A percentile compares a stretch with the other conserved stretches of the same genome.
Conservation (phyloP, 2,329 filamentous ascomycete species). For the Colletotrichum sublineola region DNA sequence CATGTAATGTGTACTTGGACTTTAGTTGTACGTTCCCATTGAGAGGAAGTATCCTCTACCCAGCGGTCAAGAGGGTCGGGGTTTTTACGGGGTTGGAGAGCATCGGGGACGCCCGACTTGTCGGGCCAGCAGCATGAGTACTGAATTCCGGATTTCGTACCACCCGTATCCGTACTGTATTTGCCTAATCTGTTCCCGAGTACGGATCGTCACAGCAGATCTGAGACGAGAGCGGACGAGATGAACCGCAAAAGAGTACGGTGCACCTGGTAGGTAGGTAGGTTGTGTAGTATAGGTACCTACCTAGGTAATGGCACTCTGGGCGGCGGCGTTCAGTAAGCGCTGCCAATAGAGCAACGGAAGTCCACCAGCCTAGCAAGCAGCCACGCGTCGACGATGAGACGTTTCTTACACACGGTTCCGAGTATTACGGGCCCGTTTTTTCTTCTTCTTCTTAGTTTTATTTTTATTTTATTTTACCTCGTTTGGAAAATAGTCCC, state of each 20-base stretch:
- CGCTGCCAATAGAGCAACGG: slow-evolving; percentile 4
- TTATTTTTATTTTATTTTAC: neutral
- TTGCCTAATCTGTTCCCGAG: neutral
- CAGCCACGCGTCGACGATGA: neutral
- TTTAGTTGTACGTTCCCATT: too few relatives aligned
- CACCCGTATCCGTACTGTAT: too few relatives aligned
- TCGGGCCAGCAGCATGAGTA: slow-evolving; percentile 13
- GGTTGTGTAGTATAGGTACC: too few relatives aligned
- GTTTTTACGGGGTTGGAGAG: slow-evolving; percentile 10
- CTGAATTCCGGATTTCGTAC: too few relatives aligned
- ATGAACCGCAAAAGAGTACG: too few relatives aligned
- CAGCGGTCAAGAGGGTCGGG: neutral
- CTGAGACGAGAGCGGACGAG: slow-evolving; percentile 8
- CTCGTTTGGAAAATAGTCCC: neutral
- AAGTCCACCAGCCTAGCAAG: slow-evolving; percentile 10
- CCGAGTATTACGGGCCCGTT: neutral
- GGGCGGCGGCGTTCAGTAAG: slow-evolving; percentile 3
- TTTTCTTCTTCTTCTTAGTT: neutral
- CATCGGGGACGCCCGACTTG: slow-evolving; percentile 26
- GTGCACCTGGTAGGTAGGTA: too few relatives aligned
- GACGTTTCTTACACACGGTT: neutral
- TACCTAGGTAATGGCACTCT: neutral
- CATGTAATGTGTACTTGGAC: neutral
- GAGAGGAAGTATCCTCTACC: neutral
- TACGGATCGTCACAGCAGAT: slow-evolving; percentile 21